These are phyloP conservation scores for Alternaria dauci DNA, from an alignment of 2,329 filamentous ascomycete species.

Conservation along the genomic window DNA sequence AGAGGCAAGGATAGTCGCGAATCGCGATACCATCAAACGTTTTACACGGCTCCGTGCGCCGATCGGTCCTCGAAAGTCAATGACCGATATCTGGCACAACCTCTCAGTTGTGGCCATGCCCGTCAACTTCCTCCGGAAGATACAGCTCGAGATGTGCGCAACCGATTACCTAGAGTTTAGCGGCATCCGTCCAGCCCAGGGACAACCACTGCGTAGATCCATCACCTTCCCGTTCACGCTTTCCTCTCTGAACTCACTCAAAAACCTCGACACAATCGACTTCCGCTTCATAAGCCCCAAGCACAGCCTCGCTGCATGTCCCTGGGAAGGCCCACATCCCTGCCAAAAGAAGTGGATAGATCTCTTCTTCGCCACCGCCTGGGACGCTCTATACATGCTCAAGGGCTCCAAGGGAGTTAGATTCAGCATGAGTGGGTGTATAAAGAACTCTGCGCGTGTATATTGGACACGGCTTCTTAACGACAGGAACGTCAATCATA, in stretches of 20 bases:
- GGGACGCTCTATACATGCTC: background rate
- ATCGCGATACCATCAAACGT: slow-evolving; percentile 14
- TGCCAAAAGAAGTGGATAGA: slow-evolving; percentile 31
- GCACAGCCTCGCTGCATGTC: slow-evolving; percentile 20
- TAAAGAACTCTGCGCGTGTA: slow-evolving; percentile 16
- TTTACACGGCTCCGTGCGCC: background rate
- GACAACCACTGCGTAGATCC: background rate
- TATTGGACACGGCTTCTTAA: slow-evolving; percentile 22
- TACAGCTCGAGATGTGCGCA: slow-evolving; percentile 26
- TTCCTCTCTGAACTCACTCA: background rate
- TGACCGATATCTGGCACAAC: background rate
- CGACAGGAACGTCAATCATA: background rate
- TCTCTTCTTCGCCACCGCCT: slow-evolving; percentile 19
- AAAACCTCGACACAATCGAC: slow-evolving; percentile 18
- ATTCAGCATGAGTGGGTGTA: slow-evolving; percentile 20
- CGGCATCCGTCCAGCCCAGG: background rate
- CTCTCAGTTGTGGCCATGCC: background rate
- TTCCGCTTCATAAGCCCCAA: slow-evolving; percentile 32
- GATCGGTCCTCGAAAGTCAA: background rate
- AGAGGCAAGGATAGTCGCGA: slow-evolving; percentile 11
- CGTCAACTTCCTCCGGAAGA: slow-evolving; percentile 9
- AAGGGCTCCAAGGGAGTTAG: background rate
- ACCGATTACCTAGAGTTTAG: slow-evolving; percentile 18
- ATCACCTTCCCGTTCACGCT: background rate
- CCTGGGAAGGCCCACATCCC: slow-evolving; percentile 20